Base-by-base conservation (phyloP, 2,329 filamentous ascomycete species). In the Sporothrix protearum region DNA sequence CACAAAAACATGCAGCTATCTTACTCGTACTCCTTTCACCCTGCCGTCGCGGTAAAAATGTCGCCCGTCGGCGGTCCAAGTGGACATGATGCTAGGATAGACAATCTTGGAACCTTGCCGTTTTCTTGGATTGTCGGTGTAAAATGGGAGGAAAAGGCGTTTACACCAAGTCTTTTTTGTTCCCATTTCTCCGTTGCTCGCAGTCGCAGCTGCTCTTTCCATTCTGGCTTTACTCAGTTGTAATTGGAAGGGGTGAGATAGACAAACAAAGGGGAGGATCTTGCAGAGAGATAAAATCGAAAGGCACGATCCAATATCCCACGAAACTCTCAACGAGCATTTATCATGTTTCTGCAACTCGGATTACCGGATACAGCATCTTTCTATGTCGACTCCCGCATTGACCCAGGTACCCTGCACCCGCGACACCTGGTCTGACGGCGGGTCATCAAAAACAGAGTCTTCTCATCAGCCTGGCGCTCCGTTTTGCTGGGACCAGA, bases 381-480 rank as follows among this genome's bases (percentile, higher is more conserved):
- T 22, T 39, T 7, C 61, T 5, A 9, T 9, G n/a, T 7, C 30
- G 61, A 10, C 19, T 14, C 39, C 36, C 39, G 61, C 61, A 47
- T n/a, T 28, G 61, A 30, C 39, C 22, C 22, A 47, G 10, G 61
- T 47, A 66, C 39, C 39, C 39, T 66, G 61, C 61, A 64, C 61
- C 30, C 59, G n/a, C 14, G 12, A 59, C n/a, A 7, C 36, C 30
- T 61, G n/a, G 33, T 63, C 33, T 63, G 57, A 42, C 33, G n/a
- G n/a, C n/a, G n/a, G 57, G 57, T 25, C 30, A 5, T 61, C 3
- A 6, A 28, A 64, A 45, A 28, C 10, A 28, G 36, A 64, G 28
- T 55, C 28, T 55, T 28, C n/a, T 63, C 57, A 63, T 63, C 57
- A 63, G 33, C 57, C 57, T 63, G 57, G 57, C 57, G 57, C 42